A percentile compares a stretch with the other conserved stretches of the same genome.
phyloP scores from a whole-genome alignment of 2,329 filamentous ascomycete genomes.

The Emmonsiellopsis sp. region DNA sequence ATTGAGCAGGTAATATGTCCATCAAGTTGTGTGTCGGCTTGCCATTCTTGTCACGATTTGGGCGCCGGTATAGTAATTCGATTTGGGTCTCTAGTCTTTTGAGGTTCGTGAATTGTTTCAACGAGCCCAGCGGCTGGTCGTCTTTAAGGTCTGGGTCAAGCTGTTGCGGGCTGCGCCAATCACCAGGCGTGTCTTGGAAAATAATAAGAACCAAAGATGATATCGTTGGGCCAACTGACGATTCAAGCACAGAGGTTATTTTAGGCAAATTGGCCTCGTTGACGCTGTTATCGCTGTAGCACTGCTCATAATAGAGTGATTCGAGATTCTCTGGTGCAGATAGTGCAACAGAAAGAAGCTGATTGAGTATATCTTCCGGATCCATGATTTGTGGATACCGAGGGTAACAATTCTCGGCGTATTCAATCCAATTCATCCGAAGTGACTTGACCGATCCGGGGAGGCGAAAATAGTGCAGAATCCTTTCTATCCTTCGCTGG shows the following conservation, averaged over 20 bases:
- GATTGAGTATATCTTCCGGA: not conserved
- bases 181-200: not conserved
- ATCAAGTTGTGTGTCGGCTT: not conserved
- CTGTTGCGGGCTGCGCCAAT: not conserved
- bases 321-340: not conserved
- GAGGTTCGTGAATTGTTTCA: not conserved
- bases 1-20: not conserved
- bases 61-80: not conserved
- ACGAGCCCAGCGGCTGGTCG: not conserved
- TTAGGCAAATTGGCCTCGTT: too few species aligned
- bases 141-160: not conserved
- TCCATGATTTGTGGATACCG: not conserved
- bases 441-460: not conserved
- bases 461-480: not conserved
- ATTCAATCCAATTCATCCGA: not conserved
- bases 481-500: not conserved
- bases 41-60: not conserved
- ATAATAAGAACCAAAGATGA: not conserved
- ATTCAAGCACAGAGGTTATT: constrained; percentile 1
- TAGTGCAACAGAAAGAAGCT: not conserved
- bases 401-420: not conserved
- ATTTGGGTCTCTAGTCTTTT: not conserved
- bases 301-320: not conserved
- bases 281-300: not conserved
- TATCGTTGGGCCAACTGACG: constrained; percentile 15